These are phyloP conservation scores for Plantago ovata DNA, from an alignment of 257 asterid genomes.

Conservation along the genomic window DNA sequence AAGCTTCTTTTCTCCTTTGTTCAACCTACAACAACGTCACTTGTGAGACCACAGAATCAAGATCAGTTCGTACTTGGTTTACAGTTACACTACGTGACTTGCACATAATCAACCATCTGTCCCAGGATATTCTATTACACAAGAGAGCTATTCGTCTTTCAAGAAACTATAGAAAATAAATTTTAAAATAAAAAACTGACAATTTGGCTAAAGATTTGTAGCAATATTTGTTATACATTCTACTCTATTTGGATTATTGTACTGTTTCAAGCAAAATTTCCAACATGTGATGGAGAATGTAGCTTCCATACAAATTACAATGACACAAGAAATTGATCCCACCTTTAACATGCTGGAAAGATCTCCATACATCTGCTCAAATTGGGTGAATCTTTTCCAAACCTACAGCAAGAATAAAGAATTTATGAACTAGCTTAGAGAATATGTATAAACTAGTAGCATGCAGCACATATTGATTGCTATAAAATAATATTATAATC, in stretches of 20 bases:
- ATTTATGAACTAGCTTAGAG: not conserved
- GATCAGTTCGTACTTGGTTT: not conserved
- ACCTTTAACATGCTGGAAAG: conserved; percentile 97
- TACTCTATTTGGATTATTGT: no score
- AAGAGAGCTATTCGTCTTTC: not conserved
- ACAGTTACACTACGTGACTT: no score
- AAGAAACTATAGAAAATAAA: not conserved
- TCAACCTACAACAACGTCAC: conserved; percentile 57
- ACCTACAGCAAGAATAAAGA: conserved; percentile 44
- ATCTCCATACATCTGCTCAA: conserved; percentile 97
- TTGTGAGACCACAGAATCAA: not conserved
- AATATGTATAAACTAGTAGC: not conserved
- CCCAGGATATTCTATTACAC: not conserved
- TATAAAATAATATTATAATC: not conserved
- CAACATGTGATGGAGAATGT: not conserved
- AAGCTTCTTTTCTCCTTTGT: conserved; percentile 94
- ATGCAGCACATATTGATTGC: not conserved
- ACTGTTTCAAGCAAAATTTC: conserved; percentile 2
- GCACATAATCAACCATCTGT: no score
- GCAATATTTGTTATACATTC: no score
- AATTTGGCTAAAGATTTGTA: conserved; percentile 9
- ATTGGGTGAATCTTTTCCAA: conserved; percentile 81
- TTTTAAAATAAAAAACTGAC: not conserved
- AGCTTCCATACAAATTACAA: not conserved
- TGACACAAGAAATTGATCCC: conserved; percentile 18